These are phyloP conservation scores for Aspergillus novoparasiticus DNA, from an alignment of 2,329 filamentous ascomycete genomes.

Conservation along the genomic window DNA sequence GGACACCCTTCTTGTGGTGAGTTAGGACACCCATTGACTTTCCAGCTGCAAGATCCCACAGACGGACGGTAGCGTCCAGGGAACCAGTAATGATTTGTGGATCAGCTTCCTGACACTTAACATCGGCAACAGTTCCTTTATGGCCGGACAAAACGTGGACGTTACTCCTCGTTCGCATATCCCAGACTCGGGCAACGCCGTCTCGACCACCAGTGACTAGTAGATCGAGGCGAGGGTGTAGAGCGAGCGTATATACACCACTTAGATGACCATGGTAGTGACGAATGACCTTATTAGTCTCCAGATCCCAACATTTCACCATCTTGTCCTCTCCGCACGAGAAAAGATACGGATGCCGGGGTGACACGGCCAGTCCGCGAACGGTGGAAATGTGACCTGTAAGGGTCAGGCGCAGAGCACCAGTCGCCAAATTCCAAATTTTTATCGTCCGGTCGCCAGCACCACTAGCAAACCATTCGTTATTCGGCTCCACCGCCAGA, in stretches of 20 bases:
- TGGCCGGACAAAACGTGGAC: conserved; percentile 92
- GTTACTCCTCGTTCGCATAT: conserved; percentile 95
- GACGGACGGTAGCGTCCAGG: conserved; percentile 83
- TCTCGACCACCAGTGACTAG: conserved; percentile 93
- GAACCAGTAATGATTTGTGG: conserved; percentile 94
- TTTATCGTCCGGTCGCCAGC: conserved; percentile 97
- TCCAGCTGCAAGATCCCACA: conserved; percentile 95
- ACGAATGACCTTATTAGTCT: conserved; percentile 98
- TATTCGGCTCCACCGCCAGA: conserved; percentile 89
- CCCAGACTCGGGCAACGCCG: conserved; percentile 93
- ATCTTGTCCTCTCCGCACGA: conserved; percentile 99
- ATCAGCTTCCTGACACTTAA: conserved; percentile 93
- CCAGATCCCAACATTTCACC: conserved; percentile 99
- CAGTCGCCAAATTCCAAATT: conserved; percentile 94
- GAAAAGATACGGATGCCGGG: conserved; percentile 93
- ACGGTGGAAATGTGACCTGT: conserved; percentile 96
- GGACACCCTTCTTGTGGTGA: conserved; percentile 97
- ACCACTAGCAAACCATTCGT: conserved; percentile 96
- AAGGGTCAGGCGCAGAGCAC: conserved; percentile 78
- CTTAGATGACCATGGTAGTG: conserved; percentile 97
- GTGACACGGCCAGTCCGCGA: conserved; percentile 86
- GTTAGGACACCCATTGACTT: conserved; percentile 96
- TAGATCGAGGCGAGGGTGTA: conserved; percentile 95
- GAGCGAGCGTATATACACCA: conserved; percentile 86
- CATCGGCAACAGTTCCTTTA: conserved; percentile 83